Conservation (phyloP, 345 rosid species). For the Gossypium australe region DNA sequence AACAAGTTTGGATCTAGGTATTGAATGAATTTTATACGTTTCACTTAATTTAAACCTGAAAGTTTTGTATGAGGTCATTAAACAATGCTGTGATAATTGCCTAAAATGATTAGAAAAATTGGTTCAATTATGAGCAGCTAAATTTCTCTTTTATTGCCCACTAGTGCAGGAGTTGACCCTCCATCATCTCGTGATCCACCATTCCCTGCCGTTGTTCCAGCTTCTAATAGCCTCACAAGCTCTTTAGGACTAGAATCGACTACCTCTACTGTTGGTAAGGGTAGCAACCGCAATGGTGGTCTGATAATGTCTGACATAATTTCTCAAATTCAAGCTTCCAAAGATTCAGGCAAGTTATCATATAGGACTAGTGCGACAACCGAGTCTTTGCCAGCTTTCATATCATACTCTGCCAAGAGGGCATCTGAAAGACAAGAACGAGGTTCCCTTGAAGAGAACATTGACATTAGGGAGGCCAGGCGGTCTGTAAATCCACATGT, state of each 20-base stretch:
- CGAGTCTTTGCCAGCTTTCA: conserved; percentile 56
- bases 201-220: conserved; percentile 68
- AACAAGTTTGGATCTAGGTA: conserved; percentile 99
- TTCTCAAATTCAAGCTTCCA: conserved; percentile 90
- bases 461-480: conserved; percentile 64
- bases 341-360: conserved; percentile 70
- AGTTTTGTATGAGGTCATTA: conserved; percentile 14
- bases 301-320: conserved; percentile 79
- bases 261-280: conserved; percentile 41
- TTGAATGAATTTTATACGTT: conserved; percentile 28
- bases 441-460: conserved; percentile 63
- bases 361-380: conserved; percentile 48
- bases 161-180: conserved; percentile 99
- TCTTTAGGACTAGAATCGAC: conserved; percentile 51
- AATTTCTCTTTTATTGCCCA: conserved; percentile 50
- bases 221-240: conserved; percentile 52
- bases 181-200: conserved; percentile 99
- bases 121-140: conserved; percentile 45
- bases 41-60: not conserved
- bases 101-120: conserved; percentile 1
- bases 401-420: conserved; percentile 63
- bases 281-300: conserved; percentile 76
- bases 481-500: conserved; percentile 43
- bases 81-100: conserved; percentile 11
- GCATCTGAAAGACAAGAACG: conserved; percentile 68